Conservation (phyloP, 371 early-diverging fungal genomes). For the Saksenaea vasiformis region DNA sequence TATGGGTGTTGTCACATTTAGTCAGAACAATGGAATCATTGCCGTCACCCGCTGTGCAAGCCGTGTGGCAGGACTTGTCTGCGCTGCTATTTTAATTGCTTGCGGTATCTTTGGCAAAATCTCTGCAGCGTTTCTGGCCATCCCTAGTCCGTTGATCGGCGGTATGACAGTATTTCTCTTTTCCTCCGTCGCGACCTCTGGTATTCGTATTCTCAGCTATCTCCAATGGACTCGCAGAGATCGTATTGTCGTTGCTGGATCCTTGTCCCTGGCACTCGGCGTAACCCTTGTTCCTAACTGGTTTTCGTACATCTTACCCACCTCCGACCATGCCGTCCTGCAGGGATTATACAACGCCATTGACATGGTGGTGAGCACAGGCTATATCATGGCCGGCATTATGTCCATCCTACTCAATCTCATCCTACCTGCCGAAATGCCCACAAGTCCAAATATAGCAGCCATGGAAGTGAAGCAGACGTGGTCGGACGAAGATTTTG, state of each 20-base stretch:
- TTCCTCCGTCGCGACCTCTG: slow-evolving; percentile 59
- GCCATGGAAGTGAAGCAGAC: background rate
- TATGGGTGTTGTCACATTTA: slow-evolving; percentile 60
- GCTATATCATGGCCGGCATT: slow-evolving; percentile 57
- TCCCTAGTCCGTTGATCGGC: slow-evolving; percentile 55
- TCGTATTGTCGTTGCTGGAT: slow-evolving; percentile 57
- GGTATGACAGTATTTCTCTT: slow-evolving; percentile 65
- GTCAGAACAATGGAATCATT: slow-evolving; percentile 66
- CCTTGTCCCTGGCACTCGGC: slow-evolving; percentile 54
- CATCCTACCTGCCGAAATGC: slow-evolving; percentile 35
- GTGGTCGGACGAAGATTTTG: background rate
- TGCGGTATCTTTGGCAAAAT: slow-evolving; percentile 62
- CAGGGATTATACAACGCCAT: slow-evolving; percentile 55
- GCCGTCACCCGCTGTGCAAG: slow-evolving; percentile 63
- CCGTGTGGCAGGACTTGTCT: slow-evolving; percentile 56
- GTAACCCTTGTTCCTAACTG: slow-evolving; percentile 56
- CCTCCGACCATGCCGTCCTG: slow-evolving; percentile 39
- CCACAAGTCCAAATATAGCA: background rate
- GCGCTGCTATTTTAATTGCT: slow-evolving; percentile 52
- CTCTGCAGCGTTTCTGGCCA: slow-evolving; percentile 56
- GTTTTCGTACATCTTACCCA: slow-evolving; percentile 51
- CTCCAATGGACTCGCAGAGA: slow-evolving; percentile 65
- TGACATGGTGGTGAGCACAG: slow-evolving; percentile 53
- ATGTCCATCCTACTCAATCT: slow-evolving; percentile 53
- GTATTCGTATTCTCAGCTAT: slow-evolving; percentile 60